These are phyloP conservation scores for Epicoccum sorghinum DNA, from an alignment of 2,329 filamentous ascomycete genomes.

Conservation along the genomic window DNA sequence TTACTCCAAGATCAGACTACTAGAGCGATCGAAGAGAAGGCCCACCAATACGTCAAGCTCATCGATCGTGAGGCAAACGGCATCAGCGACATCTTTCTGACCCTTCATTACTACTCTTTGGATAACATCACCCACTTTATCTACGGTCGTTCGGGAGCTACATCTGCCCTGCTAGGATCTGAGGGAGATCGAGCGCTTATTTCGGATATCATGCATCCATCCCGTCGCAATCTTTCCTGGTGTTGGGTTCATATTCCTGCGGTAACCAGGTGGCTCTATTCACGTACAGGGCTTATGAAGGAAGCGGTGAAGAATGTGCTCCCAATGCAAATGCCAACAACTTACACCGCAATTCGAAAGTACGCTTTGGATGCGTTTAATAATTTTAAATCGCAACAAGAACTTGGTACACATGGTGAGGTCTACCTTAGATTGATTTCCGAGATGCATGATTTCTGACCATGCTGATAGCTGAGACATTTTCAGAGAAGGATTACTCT, in stretches of 20 bases:
- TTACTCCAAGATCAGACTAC: not conserved
- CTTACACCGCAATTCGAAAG: conserved; percentile 1
- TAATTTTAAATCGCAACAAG: not conserved
- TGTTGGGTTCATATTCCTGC: not conserved
- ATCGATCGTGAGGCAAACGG: not conserved
- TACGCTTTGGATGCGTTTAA: not conserved
- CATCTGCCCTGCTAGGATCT: not conserved
- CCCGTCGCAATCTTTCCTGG: not conserved
- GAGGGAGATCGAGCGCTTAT: not conserved
- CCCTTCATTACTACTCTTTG: conserved; percentile 1
- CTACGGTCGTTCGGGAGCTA: not conserved
- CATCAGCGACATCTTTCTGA: not conserved
- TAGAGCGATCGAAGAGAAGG: not conserved
- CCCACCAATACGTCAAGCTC: not conserved
- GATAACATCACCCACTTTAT: conserved; percentile 2
- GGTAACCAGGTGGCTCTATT: not conserved
- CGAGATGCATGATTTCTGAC: not conserved
- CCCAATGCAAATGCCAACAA: conserved; percentile 1
- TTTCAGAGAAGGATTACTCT: not conserved
- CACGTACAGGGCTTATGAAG: not conserved
- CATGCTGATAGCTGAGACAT: not conserved
- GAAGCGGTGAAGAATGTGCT: not conserved
- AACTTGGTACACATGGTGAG: not conserved
- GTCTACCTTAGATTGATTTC: no score
- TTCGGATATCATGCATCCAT: not conserved